Evolutionary conservation across 2,329 filamentous ascomycete genomes (phyloP), one percentile per base, ranked within the genome.

Genomic region (Clonostachys rhizophaga): DNA sequence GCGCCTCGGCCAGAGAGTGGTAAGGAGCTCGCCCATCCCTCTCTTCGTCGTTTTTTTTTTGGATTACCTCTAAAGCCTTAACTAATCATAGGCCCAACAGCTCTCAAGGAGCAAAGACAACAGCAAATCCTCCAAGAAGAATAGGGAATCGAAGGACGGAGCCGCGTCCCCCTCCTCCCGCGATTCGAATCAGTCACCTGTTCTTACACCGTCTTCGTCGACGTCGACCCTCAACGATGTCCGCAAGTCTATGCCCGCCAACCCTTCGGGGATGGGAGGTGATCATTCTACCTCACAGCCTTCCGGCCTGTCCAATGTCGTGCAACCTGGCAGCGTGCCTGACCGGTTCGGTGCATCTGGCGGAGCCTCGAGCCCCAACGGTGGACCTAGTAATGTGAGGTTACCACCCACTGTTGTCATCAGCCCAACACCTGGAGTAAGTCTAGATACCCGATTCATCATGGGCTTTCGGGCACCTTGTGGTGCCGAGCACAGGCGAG

Each of bases 1-100:
- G 78, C 88, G 90, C 69, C 95, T 97, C 72, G 88, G 91, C 74
- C 90, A 95, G 79, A 89, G 89, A 87, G 91, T 96, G 79, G 91
- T 96, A 83, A 79, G 89, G 83, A 18, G 14, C 36, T n/a, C 36
- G 14, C 36, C 20, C 36, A n/a, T 39, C 36, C 36, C 36, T 18
- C 14, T 39, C 14, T 18, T 39, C 14, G 14, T 39, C 14, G 14
- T 39, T 39, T 39, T n/a, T 18, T 39, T 18, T n/a, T 39, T 39
- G 36, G 36, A n/a, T 39, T 43, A 11, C 6, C 42, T 43, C 30
- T 43, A 24, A 11, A 37, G 14, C 37, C 17, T 30, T 18, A 16
- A 33, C 47, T 48, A 37, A 48, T 33, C 7, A 53, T 16, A 39
- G 63, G 61, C 42, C 47, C 47, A 20, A 65, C 80, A 96, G 90